Conservation (phyloP, 164 flowering plant species). For the Aristolochia contorta region DNA sequence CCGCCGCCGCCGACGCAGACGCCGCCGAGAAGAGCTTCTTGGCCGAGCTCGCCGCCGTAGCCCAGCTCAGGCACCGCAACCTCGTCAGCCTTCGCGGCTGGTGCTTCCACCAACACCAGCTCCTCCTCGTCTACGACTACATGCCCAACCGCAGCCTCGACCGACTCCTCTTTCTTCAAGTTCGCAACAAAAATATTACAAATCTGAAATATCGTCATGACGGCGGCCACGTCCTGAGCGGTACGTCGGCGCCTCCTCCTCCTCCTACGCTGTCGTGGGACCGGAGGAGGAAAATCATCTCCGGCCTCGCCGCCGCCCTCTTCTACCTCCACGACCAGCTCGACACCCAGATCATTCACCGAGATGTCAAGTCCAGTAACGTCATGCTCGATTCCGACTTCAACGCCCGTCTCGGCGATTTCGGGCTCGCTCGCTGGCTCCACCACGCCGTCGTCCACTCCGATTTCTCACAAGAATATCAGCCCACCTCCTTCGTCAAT, state of each 20-base stretch:
- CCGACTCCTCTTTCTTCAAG: conserved; percentile 52
- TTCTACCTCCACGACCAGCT: conserved; percentile 84
- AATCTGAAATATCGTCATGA: no score
- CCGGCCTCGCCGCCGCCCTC: conserved; percentile 74
- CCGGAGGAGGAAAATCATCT: conserved; percentile 37
- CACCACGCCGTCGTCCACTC: no score
- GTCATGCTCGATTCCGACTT: conserved; percentile 83
- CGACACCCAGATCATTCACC: conserved; percentile 86
- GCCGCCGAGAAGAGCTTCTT: conserved; percentile 25
- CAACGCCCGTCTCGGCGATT: conserved; percentile 86
- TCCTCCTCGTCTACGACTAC: conserved; percentile 82
- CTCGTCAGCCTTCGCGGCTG: conserved; percentile 83
- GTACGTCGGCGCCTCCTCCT: no score
- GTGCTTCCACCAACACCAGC: conserved; percentile 72
- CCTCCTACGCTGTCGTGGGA: conserved; percentile 43
- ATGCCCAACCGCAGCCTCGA: conserved; percentile 95
- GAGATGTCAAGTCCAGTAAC: conserved; percentile 91
- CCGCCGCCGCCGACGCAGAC: conserved; percentile 63
- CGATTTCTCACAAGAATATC: no score
- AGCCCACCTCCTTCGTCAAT: no score
- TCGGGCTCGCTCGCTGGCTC: conserved; percentile 89
- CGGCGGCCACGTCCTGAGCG: no score
- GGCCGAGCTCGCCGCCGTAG: conserved; percentile 83
- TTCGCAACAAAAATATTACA: no score
- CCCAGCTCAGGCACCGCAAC: conserved; percentile 87